These are phyloP conservation scores for Phtheirospermum japonicum DNA, from an alignment of 257 asterid species.

Conservation along the genomic window DNA sequence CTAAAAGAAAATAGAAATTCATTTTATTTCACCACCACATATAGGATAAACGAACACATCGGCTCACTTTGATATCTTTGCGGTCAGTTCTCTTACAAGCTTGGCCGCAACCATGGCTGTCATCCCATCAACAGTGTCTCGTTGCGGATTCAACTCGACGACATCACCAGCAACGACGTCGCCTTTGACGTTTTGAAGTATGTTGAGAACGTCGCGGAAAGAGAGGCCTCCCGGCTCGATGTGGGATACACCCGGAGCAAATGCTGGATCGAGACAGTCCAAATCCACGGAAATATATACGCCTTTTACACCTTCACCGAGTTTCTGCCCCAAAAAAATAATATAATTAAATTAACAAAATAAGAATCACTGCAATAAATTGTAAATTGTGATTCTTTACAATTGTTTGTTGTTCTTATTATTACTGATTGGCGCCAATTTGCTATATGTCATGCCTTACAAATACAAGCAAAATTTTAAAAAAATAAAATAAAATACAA, in stretches of 20 bases:
- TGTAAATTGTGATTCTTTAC: not conserved
- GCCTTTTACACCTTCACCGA: constrained; percentile 96
- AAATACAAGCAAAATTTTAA: not conserved
- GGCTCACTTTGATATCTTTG: constrained; percentile 78
- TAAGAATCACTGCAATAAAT: not conserved
- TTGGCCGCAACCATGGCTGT: constrained; percentile 99
- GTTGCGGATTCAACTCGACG: constrained; percentile 94
- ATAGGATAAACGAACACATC: constrained; percentile 4
- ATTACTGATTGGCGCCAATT: too few species aligned
- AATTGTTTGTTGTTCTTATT: not conserved
- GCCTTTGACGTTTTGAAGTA: constrained; percentile 88
- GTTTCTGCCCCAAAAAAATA: constrained; percentile 46
- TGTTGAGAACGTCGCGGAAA: constrained; percentile 91
- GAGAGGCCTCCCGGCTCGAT: constrained; percentile 99
- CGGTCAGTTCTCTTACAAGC: constrained; percentile 83
- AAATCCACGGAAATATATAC: constrained; percentile 86
- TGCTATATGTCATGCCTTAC: too few species aligned
- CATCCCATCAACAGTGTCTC: constrained; percentile 98
- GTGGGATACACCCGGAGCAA: constrained; percentile 98
- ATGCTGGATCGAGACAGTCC: constrained; percentile 96
- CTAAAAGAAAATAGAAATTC: constrained; percentile 7
- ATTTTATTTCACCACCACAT: not conserved
- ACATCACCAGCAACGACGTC: constrained; percentile 94
- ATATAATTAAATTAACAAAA: not conserved
- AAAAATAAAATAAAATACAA: too few species aligned